Evolutionary conservation across 805 yeast species (phyloP).

Genomic region (Ogataea paradorogensis): DNA sequence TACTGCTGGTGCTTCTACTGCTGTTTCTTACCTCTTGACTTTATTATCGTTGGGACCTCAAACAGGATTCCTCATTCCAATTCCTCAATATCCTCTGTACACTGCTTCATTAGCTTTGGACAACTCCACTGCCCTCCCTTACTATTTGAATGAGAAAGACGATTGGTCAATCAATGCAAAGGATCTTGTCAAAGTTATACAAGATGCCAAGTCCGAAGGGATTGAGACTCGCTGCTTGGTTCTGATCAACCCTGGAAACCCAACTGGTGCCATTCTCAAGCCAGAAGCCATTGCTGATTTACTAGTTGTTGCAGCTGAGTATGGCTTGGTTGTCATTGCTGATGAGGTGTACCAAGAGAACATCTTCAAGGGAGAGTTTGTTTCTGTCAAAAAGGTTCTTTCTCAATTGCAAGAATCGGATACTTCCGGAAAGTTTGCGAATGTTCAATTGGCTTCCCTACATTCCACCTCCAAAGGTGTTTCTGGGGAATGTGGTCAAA

Average conservation of each 20-base stretch:
- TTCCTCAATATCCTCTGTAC: slow-evolving; percentile 96
- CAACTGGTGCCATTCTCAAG: slow-evolving; percentile 85
- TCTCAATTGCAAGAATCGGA: slow-evolving; percentile 54
- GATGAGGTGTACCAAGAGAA: slow-evolving; percentile 98
- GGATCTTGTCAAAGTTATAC: slow-evolving; percentile 55
- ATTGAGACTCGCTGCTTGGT: slow-evolving; percentile 75
- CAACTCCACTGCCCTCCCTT: slow-evolving; percentile 80
- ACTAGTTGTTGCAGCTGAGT: slow-evolving; percentile 74
- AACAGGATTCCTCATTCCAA: slow-evolving; percentile 87
- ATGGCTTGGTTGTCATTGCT: slow-evolving; percentile 85
- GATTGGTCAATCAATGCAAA: slow-evolving; percentile 81
- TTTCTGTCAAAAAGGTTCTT: slow-evolving; percentile 80
- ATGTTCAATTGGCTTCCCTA: slow-evolving; percentile 86
- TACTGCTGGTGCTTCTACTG: slow-evolving; percentile 94
- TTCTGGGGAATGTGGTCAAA: slow-evolving; percentile 98
- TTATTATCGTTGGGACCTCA: slow-evolving; percentile 63
- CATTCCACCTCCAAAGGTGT: slow-evolving; percentile 99
- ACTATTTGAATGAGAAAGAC: slow-evolving; percentile 74
- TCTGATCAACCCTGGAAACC: slow-evolving; percentile 97
- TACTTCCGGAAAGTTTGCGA: slow-evolving; percentile 52
- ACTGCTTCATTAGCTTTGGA: slow-evolving; percentile 91
- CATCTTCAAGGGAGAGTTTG: slow-evolving; percentile 75
- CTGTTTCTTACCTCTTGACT: slow-evolving; percentile 76
- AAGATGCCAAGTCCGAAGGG: slow-evolving; percentile 47
- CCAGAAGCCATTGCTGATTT: slow-evolving; percentile 66